Evolutionary conservation across 106 monocot genomes (phyloP).

Genomic region (Apostasia shenzhenica): DNA sequence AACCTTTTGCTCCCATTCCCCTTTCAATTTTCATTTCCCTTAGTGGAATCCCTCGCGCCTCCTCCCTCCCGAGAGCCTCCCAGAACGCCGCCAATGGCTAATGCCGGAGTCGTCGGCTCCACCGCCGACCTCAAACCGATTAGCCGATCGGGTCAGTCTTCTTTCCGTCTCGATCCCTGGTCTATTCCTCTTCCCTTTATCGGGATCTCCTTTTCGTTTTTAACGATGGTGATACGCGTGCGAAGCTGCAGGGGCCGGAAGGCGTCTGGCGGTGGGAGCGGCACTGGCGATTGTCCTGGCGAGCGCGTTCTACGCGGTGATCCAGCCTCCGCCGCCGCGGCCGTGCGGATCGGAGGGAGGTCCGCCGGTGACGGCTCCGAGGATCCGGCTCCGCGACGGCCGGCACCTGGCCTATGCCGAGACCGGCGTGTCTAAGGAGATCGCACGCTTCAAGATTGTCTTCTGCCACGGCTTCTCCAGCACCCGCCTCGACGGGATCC

Average conservation of each 20-base stretch:
- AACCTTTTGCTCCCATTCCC: too few species aligned
- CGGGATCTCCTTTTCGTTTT: too few species aligned
- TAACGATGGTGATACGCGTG: too few species aligned
- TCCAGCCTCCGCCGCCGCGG: slow-evolving; percentile 27
- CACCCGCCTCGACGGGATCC: slow-evolving; percentile 26
- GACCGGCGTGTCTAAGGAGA: slow-evolving; percentile 41
- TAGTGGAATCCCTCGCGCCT: too few species aligned
- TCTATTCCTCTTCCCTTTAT: too few species aligned
- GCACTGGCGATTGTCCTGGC: slow-evolving; percentile 19
- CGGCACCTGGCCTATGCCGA: slow-evolving; percentile 50
- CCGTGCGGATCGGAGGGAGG: slow-evolving; percentile 44
- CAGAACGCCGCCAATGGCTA: too few species aligned
- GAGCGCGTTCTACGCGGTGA: slow-evolving; percentile 29
- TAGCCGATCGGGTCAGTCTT: too few species aligned
- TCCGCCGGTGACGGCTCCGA: slow-evolving; percentile 49
- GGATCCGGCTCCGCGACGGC: slow-evolving; percentile 47
- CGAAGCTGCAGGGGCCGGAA: background rate
- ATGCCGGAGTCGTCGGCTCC: too few species aligned
- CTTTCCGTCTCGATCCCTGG: too few species aligned
- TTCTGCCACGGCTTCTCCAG: slow-evolving; percentile 54
- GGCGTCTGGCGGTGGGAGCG: background rate
- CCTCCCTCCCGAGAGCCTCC: too few species aligned
- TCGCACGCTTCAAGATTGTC: slow-evolving; percentile 45
- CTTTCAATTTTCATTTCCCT: too few species aligned
- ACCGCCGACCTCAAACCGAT: too few species aligned